Percentiles rank a stretch among this genome's conserved stretches.
Conservation (phyloP, 768 basidiomycete genomes). For the Termitomyces sp. region DNA sequence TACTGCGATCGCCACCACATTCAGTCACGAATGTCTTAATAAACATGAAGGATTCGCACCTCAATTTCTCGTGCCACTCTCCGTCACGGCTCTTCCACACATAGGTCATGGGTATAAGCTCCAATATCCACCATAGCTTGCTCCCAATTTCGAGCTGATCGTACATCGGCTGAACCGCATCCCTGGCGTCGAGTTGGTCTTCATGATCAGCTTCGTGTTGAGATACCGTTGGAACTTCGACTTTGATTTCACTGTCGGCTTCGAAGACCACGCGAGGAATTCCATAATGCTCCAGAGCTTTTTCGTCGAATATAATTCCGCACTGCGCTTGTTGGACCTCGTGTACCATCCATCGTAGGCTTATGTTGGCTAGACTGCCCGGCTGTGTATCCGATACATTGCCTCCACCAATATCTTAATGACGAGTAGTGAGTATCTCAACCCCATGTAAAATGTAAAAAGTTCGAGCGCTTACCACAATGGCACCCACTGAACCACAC, state of each 20-base stretch:
- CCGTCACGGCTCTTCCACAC: conserved; percentile 55
- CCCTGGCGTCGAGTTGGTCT: conserved; percentile 16
- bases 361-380: conserved; percentile 53
- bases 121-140: conserved; percentile 68
- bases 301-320: conserved; percentile 54
- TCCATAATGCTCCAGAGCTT: conserved; percentile 36
- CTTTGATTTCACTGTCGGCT: conserved; percentile 5
- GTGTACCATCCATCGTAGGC: conserved; percentile 78
- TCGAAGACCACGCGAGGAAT: conserved; percentile 1
- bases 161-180: conserved; percentile 48
- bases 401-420: conserved; percentile 72
- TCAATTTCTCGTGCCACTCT: conserved; percentile 49
- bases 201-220: conserved; percentile 6
- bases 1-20: background rate
- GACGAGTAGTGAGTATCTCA: background rate
- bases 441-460: background rate
- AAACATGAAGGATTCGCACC: conserved; percentile 41
- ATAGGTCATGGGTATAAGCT: conserved; percentile 54
- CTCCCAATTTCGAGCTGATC: conserved; percentile 42
- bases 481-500: conserved; percentile 83
- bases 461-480: conserved; percentile 40
- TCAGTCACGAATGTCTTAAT: background rate
- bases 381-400: conserved; percentile 38
- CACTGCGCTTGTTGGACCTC: conserved; percentile 56
- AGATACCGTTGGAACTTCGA: conserved; percentile 27